Conservation (phyloP, 2,329 filamentous ascomycete species). For the Venturia aucupariae region DNA sequence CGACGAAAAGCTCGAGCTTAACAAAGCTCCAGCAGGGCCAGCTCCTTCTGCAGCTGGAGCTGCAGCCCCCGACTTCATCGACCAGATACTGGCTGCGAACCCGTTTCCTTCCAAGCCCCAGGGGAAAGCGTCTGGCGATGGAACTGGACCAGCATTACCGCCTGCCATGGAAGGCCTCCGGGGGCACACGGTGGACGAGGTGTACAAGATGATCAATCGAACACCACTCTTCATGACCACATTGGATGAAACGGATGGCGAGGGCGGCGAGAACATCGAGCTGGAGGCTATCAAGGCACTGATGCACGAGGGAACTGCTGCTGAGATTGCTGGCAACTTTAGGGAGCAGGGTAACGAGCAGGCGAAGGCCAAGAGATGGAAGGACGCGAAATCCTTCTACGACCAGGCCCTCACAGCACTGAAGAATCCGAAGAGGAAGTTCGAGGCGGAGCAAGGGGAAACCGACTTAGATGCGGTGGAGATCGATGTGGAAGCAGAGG, state of each 20-base stretch:
- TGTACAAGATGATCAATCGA: slow-evolving; percentile 57
- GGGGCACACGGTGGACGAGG: slow-evolving; percentile 49
- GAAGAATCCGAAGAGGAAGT: slow-evolving; percentile 9
- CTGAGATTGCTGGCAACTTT: slow-evolving; percentile 75
- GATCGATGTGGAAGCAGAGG: slow-evolving; percentile 50
- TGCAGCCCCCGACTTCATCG: slow-evolving; percentile 16
- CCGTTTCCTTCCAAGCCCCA: neutral
- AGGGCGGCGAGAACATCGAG: slow-evolving; percentile 65
- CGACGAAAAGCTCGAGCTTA: slow-evolving; percentile 37
- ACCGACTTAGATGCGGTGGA: slow-evolving; percentile 39
- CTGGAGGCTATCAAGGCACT: slow-evolving; percentile 82
- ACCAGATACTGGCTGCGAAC: slow-evolving; percentile 5
- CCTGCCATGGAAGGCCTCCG: slow-evolving; percentile 49
- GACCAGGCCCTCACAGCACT: slow-evolving; percentile 72
- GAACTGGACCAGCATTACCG: slow-evolving; percentile 39
- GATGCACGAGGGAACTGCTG: slow-evolving; percentile 82
- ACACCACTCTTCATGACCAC: slow-evolving; percentile 93
- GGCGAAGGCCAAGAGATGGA: slow-evolving; percentile 64
- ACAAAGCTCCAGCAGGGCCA: slow-evolving; percentile 20
- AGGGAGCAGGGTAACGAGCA: slow-evolving; percentile 88
- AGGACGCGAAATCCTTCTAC: slow-evolving; percentile 86
- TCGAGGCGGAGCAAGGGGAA: slow-evolving; percentile 28
- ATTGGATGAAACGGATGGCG: slow-evolving; percentile 53
- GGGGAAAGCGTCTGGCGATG: slow-evolving; percentile 14
- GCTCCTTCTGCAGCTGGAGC: neutral